A percentile compares a stretch with the other conserved stretches of the same genome.
Conservation (phyloP, 2,329 filamentous ascomycete species). For the Phyllachora maydis region DNA sequence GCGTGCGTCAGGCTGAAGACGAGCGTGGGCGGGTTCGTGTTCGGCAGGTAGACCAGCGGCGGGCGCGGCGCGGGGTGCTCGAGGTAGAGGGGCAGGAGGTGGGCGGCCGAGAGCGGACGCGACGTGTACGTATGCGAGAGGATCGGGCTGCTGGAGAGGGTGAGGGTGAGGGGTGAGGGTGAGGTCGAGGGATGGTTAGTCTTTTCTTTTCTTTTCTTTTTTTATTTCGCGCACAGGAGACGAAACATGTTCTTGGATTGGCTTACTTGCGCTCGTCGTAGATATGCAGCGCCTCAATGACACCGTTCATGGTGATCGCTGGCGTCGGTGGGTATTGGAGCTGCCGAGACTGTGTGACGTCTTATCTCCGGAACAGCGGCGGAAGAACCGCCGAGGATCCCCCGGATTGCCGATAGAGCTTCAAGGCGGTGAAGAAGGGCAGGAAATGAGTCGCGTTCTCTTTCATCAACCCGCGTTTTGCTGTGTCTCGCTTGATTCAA, state of each 20-base stretch:
- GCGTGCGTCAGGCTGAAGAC: slow-evolving; percentile 79
- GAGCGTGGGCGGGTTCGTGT: slow-evolving; percentile 66
- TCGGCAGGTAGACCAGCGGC: slow-evolving; percentile 67
- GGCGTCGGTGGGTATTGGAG: too few relatives aligned
- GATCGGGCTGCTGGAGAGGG: slow-evolving; percentile 59
- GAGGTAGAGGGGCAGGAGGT: slow-evolving; percentile 72
- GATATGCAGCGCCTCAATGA: slow-evolving; percentile 90
- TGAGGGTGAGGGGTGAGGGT: slow-evolving; percentile 7
- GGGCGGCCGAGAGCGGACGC: slow-evolving; percentile 54
- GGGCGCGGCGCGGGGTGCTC: slow-evolving; percentile 63
- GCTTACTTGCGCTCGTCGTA: slow-evolving; percentile 85
- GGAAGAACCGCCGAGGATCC: too few relatives aligned
- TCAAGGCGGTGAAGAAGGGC: slow-evolving; percentile 3
- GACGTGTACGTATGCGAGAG: slow-evolving; percentile 78
- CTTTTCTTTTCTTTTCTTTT: too few relatives aligned
- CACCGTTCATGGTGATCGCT: slow-evolving; percentile 44
- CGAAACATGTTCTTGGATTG: too few relatives aligned
- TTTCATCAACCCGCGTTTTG: too few relatives aligned
- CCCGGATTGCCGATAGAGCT: too few relatives aligned
- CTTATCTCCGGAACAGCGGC: too few relatives aligned
- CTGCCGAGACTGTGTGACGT: too few relatives aligned
- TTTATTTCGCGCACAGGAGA: too few relatives aligned
- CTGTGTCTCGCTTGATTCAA: too few relatives aligned
- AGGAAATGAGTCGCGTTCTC: too few relatives aligned
- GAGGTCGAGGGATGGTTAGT: slow-evolving; percentile 1